Percentiles rank a stretch among this genome's conserved stretches.
Conservation (phyloP, 78 protist genomes). For the Dictyostelium brefeldianum region DNA sequence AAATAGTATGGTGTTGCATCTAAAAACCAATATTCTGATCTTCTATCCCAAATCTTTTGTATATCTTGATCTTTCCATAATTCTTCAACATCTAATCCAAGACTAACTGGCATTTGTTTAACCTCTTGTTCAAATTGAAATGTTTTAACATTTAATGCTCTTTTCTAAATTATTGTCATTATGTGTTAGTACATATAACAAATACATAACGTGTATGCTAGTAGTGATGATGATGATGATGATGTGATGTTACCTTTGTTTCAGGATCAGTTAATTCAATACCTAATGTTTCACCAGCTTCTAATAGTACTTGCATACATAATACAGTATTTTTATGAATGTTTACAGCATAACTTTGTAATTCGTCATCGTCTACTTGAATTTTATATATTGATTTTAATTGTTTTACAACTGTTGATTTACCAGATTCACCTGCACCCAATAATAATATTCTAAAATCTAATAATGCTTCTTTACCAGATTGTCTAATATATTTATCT, state of each 20-base stretch:
- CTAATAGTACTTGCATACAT: slow-evolving; percentile 84
- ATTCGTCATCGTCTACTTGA: slow-evolving; percentile 75
- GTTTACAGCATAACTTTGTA: slow-evolving; percentile 76
- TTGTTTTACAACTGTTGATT: slow-evolving; percentile 86
- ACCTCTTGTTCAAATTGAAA: slow-evolving; percentile 78
- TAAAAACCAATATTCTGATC: slow-evolving; percentile 84
- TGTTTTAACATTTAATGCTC: slow-evolving; percentile 61
- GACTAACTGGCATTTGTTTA: slow-evolving; percentile 72
- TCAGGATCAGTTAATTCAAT: slow-evolving; percentile 55
- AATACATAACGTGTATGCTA: too few relatives aligned
- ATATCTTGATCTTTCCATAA: slow-evolving; percentile 66
- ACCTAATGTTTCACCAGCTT: slow-evolving; percentile 77
- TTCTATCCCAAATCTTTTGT: slow-evolving; percentile 67
- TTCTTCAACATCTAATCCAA: slow-evolving; percentile 73
- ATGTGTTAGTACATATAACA: too few relatives aligned
- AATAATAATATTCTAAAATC: slow-evolving; percentile 74
- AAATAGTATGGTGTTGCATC: slow-evolving; percentile 86
- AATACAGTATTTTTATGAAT: slow-evolving; percentile 80
- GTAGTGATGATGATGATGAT: too few relatives aligned
- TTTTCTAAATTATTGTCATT: slow-evolving; percentile 13
- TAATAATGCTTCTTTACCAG: slow-evolving; percentile 52
- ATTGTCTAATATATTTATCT: slow-evolving; percentile 63
- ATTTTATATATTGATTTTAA: slow-evolving; percentile 80
- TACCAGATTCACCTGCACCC: slow-evolving; percentile 88
- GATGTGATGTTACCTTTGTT: slow-evolving; percentile 43